phyloP scores from a whole-genome alignment of 2,329 filamentous ascomycete genomes.

The Nemania serpens region DNA sequence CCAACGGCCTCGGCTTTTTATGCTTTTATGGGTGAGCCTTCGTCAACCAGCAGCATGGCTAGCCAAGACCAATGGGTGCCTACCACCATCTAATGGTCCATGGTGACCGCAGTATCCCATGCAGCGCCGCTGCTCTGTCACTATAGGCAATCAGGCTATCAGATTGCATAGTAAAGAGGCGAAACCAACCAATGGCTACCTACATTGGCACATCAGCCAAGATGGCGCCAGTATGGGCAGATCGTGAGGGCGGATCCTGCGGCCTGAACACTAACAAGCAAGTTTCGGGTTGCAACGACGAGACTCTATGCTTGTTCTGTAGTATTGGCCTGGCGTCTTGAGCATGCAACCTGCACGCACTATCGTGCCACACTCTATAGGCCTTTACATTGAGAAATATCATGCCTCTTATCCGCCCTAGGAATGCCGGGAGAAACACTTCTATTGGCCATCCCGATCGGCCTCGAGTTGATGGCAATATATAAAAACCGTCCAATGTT shows the following conservation, averaged over 20 bases:
- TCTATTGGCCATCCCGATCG: conserved; percentile 33
- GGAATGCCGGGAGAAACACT: conserved; percentile 11
- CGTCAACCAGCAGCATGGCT: conserved; percentile 15
- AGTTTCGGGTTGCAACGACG: conserved; percentile 26
- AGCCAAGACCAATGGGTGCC: not conserved
- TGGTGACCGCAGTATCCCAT: conserved; percentile 5
- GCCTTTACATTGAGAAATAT: conserved; percentile 22
- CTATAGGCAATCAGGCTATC: conserved; percentile 28
- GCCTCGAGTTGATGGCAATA: conserved; percentile 36
- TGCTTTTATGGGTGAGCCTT: conserved; percentile 11
- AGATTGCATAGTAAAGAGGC: conserved; percentile 20
- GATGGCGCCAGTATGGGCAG: conserved; percentile 29
- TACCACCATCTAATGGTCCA: not conserved
- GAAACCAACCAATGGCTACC: conserved; percentile 22
- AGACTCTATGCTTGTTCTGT: conserved; percentile 25
- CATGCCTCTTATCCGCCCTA: conserved; percentile 23
- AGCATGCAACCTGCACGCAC: conserved; percentile 26
- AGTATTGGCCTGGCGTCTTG: conserved; percentile 25
- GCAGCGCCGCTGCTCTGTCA: conserved; percentile 14
- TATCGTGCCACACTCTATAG: conserved; percentile 25
- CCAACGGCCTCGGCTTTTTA: conserved; percentile 23
- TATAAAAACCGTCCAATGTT: conserved; percentile 37
- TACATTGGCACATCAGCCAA: conserved; percentile 17
- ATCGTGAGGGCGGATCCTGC: conserved; percentile 27
- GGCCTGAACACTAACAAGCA: conserved; percentile 24